A percentile compares a stretch with the other conserved stretches of the same genome.
Evolutionary conservation across 129 eudicot genomes (phyloP).

Genomic region (Flaveria sonorensis): DNA sequence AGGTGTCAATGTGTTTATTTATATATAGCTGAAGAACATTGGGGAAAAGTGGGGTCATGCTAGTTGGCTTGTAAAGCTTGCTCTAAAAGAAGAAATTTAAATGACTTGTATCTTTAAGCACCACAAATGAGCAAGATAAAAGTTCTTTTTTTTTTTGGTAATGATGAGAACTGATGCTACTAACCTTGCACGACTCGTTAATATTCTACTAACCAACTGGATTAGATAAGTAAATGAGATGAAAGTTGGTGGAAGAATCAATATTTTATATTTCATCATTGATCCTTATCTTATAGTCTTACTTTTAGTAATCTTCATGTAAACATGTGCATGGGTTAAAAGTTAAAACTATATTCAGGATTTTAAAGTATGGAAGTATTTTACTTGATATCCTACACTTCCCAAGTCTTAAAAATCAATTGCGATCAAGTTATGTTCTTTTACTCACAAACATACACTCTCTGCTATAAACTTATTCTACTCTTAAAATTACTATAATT

Average conservation of each 20-base stretch:
- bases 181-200: too few species aligned
- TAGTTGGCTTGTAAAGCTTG: constrained; percentile 53
- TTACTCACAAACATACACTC: too few species aligned
- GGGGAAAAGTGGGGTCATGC: constrained; percentile 46
- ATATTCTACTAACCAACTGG: too few species aligned
- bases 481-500: too few species aligned
- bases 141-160: too few species aligned
- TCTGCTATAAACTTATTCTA: too few species aligned
- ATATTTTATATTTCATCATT: not conserved
- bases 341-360: constrained; percentile 16
- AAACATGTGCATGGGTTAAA: not conserved
- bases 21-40: constrained; percentile 46
- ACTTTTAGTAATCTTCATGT: constrained; percentile 10
- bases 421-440: too few species aligned
- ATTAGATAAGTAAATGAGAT: too few species aligned
- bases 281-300: constrained; percentile 23
- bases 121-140: constrained; percentile 44
- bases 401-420: too few species aligned
- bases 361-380: not conserved
- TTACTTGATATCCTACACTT: too few species aligned
- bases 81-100: constrained; percentile 28
- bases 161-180: too few species aligned
- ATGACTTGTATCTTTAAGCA: constrained; percentile 47
- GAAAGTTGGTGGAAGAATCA: constrained; percentile 38
- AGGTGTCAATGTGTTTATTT: constrained; percentile 46